These are phyloP conservation scores for Colletotrichum sp. DNA, from an alignment of 2,329 filamentous ascomycete species.

Conservation along the genomic window DNA sequence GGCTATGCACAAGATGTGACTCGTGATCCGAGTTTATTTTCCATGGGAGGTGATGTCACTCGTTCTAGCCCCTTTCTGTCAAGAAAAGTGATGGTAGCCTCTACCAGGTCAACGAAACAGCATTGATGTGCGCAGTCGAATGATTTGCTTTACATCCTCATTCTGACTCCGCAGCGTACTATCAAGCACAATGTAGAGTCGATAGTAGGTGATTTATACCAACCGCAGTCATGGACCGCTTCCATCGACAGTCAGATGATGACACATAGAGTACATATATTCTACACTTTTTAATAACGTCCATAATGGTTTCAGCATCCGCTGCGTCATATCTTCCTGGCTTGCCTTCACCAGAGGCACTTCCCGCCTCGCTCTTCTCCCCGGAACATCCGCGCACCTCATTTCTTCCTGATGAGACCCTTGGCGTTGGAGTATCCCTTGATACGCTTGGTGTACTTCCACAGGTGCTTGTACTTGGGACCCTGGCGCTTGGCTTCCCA, in stretches of 20 bases:
- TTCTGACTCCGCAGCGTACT: background rate
- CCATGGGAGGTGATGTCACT: background rate
- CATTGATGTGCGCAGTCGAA: background rate
- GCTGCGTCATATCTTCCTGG: background rate
- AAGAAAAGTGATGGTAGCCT: background rate
- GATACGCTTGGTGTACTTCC: constrained; percentile 69
- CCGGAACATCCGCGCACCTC: background rate
- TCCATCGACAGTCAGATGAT: constrained; percentile 21
- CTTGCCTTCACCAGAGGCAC: background rate
- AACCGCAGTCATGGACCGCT: constrained; percentile 14
- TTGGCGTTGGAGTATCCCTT: constrained; percentile 45
- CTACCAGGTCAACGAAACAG: background rate
- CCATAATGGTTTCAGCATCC: background rate
- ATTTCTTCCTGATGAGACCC: constrained; percentile 42
- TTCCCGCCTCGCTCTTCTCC: background rate
- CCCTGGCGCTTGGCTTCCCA: constrained; percentile 71
- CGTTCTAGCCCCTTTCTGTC: background rate
- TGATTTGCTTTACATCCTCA: background rate
- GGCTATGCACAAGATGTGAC: accelerated
- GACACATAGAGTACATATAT: constrained; percentile 24
- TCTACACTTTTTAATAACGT: constrained; percentile 19
- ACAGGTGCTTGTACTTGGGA: constrained; percentile 67
- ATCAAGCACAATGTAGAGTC: background rate
- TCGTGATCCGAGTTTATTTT: background rate
- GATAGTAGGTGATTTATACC: constrained; percentile 18